phyloP scores from a whole-genome alignment of 345 rosid species.

The Viola odorata region DNA sequence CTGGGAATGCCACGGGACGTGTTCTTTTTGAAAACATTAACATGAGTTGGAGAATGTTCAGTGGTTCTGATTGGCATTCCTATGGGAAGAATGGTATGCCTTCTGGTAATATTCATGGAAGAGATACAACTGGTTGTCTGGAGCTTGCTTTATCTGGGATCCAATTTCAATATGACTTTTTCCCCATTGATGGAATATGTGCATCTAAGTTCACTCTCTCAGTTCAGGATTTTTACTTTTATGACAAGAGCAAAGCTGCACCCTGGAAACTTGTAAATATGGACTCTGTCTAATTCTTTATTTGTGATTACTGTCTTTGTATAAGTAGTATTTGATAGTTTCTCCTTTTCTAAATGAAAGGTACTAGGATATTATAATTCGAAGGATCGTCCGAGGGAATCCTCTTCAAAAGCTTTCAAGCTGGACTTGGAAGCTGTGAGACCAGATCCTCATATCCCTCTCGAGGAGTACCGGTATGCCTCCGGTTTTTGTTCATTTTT shows the following conservation, averaged over 20 bases:
- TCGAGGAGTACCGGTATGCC: constrained; percentile 84
- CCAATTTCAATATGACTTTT: constrained; percentile 52
- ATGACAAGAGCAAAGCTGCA: constrained; percentile 63
- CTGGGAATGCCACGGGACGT: constrained; percentile 45
- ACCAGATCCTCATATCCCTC: constrained; percentile 81
- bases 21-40: constrained; percentile 51
- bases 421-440: constrained; percentile 81
- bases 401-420: constrained; percentile 73
- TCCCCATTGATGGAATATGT: constrained; percentile 54
- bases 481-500: constrained; percentile 13
- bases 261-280: constrained; percentile 75
- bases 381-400: constrained; percentile 82
- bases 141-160: constrained; percentile 65
- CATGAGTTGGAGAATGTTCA: constrained; percentile 74
- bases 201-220: constrained; percentile 65
- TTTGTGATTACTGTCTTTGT: constrained; percentile 6
- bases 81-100: constrained; percentile 26
- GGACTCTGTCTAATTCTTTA: constrained; percentile 1
- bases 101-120: constrained; percentile 27
- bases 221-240: constrained; percentile 64
- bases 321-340: constrained; percentile 5
- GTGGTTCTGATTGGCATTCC: constrained; percentile 74
- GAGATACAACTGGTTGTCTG: constrained; percentile 55
- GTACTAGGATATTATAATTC: constrained; percentile 71
- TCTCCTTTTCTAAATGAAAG: constrained; percentile 35